Conservation (phyloP, 768 basidiomycete species). For the Rhizopogon sp. region DNA sequence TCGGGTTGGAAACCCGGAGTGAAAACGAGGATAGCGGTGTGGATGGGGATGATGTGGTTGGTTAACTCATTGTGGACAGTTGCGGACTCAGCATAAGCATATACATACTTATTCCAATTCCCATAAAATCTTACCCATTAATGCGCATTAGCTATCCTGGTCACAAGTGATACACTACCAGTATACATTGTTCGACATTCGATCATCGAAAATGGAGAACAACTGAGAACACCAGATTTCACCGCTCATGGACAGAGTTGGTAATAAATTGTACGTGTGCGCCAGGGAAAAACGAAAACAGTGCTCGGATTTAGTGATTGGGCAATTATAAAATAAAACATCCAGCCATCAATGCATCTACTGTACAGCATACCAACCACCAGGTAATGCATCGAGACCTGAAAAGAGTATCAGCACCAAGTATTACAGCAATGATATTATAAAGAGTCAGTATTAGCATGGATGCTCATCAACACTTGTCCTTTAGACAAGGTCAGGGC, state of each 20-base stretch:
- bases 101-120: neutral
- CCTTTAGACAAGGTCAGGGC: constrained; percentile 78
- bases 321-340: no score
- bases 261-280: no score
- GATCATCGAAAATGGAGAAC: neutral
- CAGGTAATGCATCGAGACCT: constrained; percentile 1
- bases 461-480: constrained; percentile 71
- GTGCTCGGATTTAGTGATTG: no score
- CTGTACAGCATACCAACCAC: no score
- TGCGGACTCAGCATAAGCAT: constrained; percentile 9
- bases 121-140: neutral
- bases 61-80: constrained; percentile 58
- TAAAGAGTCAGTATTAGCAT: constrained; percentile 80
- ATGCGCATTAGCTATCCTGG: no score
- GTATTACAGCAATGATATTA: neutral
- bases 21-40: constrained; percentile 36
- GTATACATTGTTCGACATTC: no score
- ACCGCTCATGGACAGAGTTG: no score
- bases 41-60: constrained; percentile 52
- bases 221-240: no score
- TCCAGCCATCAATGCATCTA: no score
- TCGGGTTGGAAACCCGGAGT: constrained; percentile 34
- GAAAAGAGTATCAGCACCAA: constrained; percentile 12
- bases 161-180: no score
- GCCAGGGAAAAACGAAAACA: no score